Base-by-base conservation (phyloP, 208 protist species). In the Wallacemonas sp. region DNA sequence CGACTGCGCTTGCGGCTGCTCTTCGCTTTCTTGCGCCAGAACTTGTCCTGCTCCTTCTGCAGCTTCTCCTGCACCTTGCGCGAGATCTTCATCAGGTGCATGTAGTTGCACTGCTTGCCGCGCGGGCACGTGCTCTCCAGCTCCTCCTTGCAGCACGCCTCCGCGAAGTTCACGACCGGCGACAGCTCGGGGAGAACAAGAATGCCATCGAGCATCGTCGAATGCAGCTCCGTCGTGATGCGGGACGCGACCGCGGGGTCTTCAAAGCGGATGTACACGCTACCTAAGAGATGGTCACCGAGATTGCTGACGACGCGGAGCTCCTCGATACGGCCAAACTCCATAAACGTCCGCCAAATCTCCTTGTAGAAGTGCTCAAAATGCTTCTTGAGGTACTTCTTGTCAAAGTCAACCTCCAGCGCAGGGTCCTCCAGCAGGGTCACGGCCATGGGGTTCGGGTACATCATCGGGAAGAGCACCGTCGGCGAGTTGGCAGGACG, bases 291-390 rank as follows among this genome's bases (percentile, higher is more conserved):
- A 71, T 99, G 98, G 48, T 99, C 98, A 48, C 93, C 82, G 11
- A 98, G 84, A 81, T 99, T 99, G 71, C 96, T 97, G 61, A 98
- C 97, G 28, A 98, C 92, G 33, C 97, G 84, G 57, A 99, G 83
- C 66, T 99, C 96, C 8, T 96, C 95, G 63, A 99, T 97, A 23
- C 85, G 72, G 26, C 97, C 98, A 31, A 90, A 85, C 65, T 97
- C 84, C 86, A 95, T 94, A 55, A 95, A 95, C 22, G 97, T 97
- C 42, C 78, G 84, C 83, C 94, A 99, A 31, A 97, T 81, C 65
- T 98, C 95, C 82, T 98, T 98, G 78, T 98, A 99, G 74, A 99
- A 99, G 45, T 97, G 87, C 72, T 99, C 92, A 70, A 98, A 98
- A 78, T 98, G 93, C 64, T 95, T 82, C 67, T 94, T 86, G 14